Evolutionary conservation across 352 stramenopile genomes (phyloP).

Genomic region (Phytophthora quininea): DNA sequence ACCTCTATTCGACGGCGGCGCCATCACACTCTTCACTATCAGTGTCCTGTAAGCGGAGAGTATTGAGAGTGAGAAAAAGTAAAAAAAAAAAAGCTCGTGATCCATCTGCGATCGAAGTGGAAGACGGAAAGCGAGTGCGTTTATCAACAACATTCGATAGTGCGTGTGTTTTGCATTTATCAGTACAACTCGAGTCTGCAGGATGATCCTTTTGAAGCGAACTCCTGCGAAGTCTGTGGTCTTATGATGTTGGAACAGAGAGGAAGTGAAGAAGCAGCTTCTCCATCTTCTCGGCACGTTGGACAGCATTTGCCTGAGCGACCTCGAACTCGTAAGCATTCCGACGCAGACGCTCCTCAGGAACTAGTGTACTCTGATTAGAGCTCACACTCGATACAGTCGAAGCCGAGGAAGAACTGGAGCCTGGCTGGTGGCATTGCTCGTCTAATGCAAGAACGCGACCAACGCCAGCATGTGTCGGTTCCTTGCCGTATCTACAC

Average conservation of each 20-base stretch:
- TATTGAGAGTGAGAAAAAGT: conserved; percentile 6
- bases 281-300: conserved; percentile 78
- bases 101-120: conserved; percentile 22
- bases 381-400: conserved; percentile 37
- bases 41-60: conserved; percentile 70
- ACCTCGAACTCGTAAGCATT: conserved; percentile 60
- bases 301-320: conserved; percentile 53
- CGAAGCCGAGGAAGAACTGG: conserved; percentile 42
- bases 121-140: conserved; percentile 18
- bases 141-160: conserved; percentile 36
- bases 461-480: conserved; percentile 13
- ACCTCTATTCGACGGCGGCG: conserved; percentile 96
- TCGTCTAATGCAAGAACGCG: conserved; percentile 30
- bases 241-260: conserved; percentile 53
- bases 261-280: conserved; percentile 74
- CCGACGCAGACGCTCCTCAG: conserved; percentile 65
- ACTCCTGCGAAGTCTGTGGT: conserved; percentile 12
- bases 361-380: conserved; percentile 44
- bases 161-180: conserved; percentile 22
- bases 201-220: conserved; percentile 11
- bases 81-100: conserved; percentile 1
- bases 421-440: conserved; percentile 22
- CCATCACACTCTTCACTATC: conserved; percentile 96
- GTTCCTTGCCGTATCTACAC: conserved; percentile 35
- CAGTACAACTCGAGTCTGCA: conserved; percentile 37